phyloP scores from a whole-genome alignment of 805 yeast genomes.

The Pachysolen tannophilus region DNA sequence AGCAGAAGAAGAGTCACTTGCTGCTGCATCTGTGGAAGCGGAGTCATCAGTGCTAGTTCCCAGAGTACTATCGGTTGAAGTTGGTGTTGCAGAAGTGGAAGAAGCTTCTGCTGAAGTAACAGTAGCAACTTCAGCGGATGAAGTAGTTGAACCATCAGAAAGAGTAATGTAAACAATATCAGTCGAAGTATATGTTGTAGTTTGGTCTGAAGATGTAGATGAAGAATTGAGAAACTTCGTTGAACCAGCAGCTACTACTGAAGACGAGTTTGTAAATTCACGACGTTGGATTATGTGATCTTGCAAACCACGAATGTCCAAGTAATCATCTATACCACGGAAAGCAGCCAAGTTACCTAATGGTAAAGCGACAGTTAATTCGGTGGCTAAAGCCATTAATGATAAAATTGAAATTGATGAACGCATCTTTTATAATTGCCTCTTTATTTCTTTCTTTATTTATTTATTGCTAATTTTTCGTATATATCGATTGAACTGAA shows the following conservation, averaged over 20 bases:
- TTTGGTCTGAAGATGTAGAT: slow-evolving; percentile 9
- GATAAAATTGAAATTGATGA: too few relatives aligned
- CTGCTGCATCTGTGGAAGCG: slow-evolving; percentile 2
- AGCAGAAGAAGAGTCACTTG: slow-evolving; percentile 5
- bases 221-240: slow-evolving; percentile 13
- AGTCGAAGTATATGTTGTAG: slow-evolving; percentile 11
- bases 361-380: slow-evolving; percentile 5
- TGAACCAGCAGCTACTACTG: slow-evolving; percentile 5
- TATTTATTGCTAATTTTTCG: too few relatives aligned
- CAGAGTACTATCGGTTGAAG: slow-evolving; percentile 1
- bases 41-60: slow-evolving; percentile 3
- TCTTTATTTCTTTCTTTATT: too few relatives aligned
- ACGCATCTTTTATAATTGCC: too few relatives aligned
- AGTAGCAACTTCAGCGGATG: slow-evolving; percentile 6
- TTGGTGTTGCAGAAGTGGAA: slow-evolving; percentile 7
- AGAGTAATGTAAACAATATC: slow-evolving; percentile 6
- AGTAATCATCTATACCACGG: too few relatives aligned
- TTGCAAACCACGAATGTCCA: slow-evolving; percentile 5
- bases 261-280: slow-evolving; percentile 7
- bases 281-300: slow-evolving; percentile 3
- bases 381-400: too few relatives aligned
- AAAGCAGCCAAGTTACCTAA: slow-evolving; percentile 7
- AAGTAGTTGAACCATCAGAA: slow-evolving; percentile 1
- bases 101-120: slow-evolving; percentile 3
- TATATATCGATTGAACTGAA: too few relatives aligned